phyloP scores from a whole-genome alignment of 768 basidiomycete genomes.

The Hydnomerulius pinastri region DNA sequence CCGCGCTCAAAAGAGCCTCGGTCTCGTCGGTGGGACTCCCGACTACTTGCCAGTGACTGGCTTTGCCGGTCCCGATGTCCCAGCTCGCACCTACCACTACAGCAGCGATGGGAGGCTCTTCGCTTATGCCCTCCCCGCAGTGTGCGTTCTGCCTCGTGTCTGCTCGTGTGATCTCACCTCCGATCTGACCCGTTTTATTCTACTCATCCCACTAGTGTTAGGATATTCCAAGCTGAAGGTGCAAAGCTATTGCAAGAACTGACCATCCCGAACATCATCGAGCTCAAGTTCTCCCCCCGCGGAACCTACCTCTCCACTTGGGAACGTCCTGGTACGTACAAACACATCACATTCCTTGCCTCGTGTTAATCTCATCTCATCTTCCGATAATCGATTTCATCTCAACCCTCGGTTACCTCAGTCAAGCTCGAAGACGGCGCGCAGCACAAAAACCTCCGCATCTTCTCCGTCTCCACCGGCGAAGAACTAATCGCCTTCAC shows the following conservation, averaged over 20 bases:
- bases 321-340: conserved; percentile 76
- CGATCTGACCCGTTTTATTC: conserved; percentile 12
- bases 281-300: conserved; percentile 89
- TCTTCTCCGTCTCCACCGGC: conserved; percentile 85
- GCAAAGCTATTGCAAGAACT: conserved; percentile 77
- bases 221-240: conserved; percentile 74
- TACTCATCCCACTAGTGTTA: conserved; percentile 50
- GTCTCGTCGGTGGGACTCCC: conserved; percentile 82
- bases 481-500: conserved; percentile 85
- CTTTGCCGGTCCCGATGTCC: conserved; percentile 66
- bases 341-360: conserved; percentile 13
- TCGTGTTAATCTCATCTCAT: conserved; percentile 23
- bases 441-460: conserved; percentile 91
- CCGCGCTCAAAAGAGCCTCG: conserved; percentile 93
- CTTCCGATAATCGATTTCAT: conserved; percentile 14
- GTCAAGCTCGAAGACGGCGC: conserved; percentile 87
- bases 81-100: conserved; percentile 78
- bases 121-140: conserved; percentile 76
- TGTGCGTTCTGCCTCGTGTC: conserved; percentile 49
- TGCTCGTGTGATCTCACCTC: conserved; percentile 7
- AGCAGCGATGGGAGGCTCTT: conserved; percentile 86
- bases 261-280: conserved; percentile 71
- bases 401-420: conserved; percentile 19
- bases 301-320: conserved; percentile 94
- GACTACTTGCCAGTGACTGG: conserved; percentile 65